Conservation (phyloP, 2,329 filamentous ascomycete species). For the Colletotrichum sp. region DNA sequence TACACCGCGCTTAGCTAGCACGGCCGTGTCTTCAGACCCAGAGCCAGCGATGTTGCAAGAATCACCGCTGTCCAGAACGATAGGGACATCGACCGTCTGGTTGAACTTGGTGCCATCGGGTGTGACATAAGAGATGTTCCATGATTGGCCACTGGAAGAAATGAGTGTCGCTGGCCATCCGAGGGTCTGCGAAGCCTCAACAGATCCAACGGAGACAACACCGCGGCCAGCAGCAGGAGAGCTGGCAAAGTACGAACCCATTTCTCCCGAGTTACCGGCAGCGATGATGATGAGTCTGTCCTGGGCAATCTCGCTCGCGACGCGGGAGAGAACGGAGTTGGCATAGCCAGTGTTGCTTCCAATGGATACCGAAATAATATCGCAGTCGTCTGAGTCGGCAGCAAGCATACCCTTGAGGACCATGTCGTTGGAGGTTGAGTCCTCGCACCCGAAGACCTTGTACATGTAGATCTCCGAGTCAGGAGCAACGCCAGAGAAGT, state of each 20-base stretch:
- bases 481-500: conserved; percentile 24
- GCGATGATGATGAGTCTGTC: conserved; percentile 13
- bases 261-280: conserved; percentile 3
- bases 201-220: conserved; percentile 4
- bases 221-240: neutral
- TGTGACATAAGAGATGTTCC: conserved; percentile 22
- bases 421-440: conserved; percentile 21
- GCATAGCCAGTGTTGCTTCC: conserved; percentile 22
- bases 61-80: conserved; percentile 17
- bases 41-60: conserved; percentile 18
- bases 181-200: conserved; percentile 17
- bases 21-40: neutral
- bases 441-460: conserved; percentile 26
- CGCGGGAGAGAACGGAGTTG: conserved; percentile 3
- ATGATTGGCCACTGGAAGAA: conserved; percentile 8
- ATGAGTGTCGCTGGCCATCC: conserved; percentile 21
- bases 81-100: neutral
- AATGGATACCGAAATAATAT: conserved; percentile 25
- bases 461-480: conserved; percentile 28
- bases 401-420: conserved; percentile 25
- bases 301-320: conserved; percentile 9
- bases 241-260: conserved; percentile 11
- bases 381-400: conserved; percentile 26
- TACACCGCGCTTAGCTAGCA: conserved; percentile 19
- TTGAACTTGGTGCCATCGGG: conserved; percentile 21